These are phyloP conservation scores for Pseudogymnoascus sp. DNA, from an alignment of 2,329 filamentous ascomycete species.

Conservation along the genomic window DNA sequence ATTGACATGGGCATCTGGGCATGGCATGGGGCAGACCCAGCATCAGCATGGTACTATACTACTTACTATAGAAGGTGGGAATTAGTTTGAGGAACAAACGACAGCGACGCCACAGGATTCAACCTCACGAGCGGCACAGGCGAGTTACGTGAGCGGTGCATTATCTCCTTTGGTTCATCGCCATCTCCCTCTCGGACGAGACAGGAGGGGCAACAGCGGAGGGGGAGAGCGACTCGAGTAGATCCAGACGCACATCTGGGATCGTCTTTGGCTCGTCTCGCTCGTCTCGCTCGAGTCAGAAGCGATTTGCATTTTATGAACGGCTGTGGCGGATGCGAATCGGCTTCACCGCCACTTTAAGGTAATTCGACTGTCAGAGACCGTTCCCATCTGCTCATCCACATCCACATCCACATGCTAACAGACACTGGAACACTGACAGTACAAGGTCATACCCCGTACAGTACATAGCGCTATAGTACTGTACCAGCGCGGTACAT, in stretches of 20 bases:
- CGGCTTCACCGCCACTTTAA: neutral
- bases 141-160: neutral
- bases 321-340: neutral
- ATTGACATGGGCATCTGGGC: neutral
- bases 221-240: neutral
- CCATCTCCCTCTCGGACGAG: neutral
- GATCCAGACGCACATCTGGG: neutral
- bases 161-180: neutral
- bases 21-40: neutral
- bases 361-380: neutral
- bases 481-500: neutral
- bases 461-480: neutral
- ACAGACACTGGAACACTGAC: neutral
- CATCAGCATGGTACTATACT: neutral
- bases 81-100: neutral
- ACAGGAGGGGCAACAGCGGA: neutral
- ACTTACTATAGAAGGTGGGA: neutral
- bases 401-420: neutral
- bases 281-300: neutral
- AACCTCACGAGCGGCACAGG: neutral
- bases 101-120: neutral
- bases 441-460: neutral
- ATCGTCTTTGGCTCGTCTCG: neutral
- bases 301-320: neutral
- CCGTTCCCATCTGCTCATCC: slow-evolving; percentile 1